A percentile compares a stretch with the other conserved stretches of the same genome.
These are phyloP conservation scores for Beta corolliflora DNA, from an alignment of 179 eudicot genomes.

Conservation along the genomic window DNA sequence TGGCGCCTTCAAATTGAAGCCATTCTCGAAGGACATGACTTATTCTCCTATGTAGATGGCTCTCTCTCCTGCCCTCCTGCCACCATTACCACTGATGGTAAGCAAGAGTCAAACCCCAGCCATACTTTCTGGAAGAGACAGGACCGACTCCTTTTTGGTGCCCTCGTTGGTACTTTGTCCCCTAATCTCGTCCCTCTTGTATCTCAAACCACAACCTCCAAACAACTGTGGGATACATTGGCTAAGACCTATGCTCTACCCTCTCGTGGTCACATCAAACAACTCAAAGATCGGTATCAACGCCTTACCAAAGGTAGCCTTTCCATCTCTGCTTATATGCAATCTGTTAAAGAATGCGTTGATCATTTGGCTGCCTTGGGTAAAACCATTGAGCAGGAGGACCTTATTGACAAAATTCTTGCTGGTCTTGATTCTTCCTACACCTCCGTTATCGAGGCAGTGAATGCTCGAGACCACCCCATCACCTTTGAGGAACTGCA, in stretches of 20 bases:
- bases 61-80: too few relatives aligned
- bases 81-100: too few relatives aligned
- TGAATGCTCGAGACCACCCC: neutral
- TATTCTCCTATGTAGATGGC: too few relatives aligned
- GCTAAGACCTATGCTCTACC: too few relatives aligned
- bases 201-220: neutral
- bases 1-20: too few relatives aligned
- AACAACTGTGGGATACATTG: neutral
- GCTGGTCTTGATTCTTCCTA: neutral
- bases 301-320: neutral
- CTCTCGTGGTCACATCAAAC: neutral
- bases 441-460: neutral
- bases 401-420: neutral
- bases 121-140: neutral
- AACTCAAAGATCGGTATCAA: neutral
- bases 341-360: neutral
- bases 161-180: neutral
- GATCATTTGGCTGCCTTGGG: neutral
- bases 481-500: neutral
- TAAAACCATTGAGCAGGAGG: neutral
- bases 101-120: neutral
- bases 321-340: neutral
- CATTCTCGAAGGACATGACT: too few relatives aligned
- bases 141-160: neutral
- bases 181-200: neutral